A percentile compares a stretch with the other conserved stretches of the same genome.
phyloP scores from a whole-genome alignment of 2,329 filamentous ascomycete species.

The Thelonectria blattea region DNA sequence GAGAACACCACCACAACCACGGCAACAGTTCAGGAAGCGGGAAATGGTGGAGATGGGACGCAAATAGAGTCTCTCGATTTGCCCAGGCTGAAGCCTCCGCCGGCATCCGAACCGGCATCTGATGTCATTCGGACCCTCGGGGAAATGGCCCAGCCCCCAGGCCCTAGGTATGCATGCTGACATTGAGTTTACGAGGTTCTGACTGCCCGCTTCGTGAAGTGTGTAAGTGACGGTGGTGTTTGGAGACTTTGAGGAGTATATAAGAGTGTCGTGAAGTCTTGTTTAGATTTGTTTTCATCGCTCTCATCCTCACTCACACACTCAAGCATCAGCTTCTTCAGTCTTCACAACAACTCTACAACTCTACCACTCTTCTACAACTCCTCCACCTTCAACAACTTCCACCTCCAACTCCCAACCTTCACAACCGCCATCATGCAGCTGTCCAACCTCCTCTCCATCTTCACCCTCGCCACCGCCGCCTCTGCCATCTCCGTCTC shows the following conservation, averaged over 20 bases:
- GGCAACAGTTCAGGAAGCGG: neutral
- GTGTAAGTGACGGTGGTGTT: neutral
- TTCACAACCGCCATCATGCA: conserved; percentile 48
- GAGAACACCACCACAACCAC: neutral
- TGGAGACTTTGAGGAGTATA: too few relatives aligned
- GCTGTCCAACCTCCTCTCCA: conserved; percentile 47
- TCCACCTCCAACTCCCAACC: too few relatives aligned
- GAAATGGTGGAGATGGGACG: neutral
- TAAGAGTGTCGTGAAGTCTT: conserved; percentile 24
- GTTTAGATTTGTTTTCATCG: conserved; percentile 8
- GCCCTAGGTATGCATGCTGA: conserved; percentile 24
- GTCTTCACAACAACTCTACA: conserved; percentile 3
- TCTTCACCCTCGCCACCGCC: conserved; percentile 47
- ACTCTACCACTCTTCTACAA: too few relatives aligned
- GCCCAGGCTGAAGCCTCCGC: neutral
- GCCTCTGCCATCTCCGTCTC: conserved; percentile 59
- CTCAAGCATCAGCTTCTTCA: conserved; percentile 9
- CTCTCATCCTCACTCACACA: conserved; percentile 14
- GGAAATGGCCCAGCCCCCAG: conserved; percentile 13
- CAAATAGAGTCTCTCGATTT: conserved; percentile 2
- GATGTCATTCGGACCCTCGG: conserved; percentile 21
- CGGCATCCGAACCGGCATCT: conserved; percentile 13
- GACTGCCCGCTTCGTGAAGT: neutral
- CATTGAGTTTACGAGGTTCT: conserved; percentile 22
- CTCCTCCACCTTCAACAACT: too few relatives aligned